These are phyloP conservation scores for Erodium texanum DNA, from an alignment of 441 rosid species.

Conservation along the genomic window DNA sequence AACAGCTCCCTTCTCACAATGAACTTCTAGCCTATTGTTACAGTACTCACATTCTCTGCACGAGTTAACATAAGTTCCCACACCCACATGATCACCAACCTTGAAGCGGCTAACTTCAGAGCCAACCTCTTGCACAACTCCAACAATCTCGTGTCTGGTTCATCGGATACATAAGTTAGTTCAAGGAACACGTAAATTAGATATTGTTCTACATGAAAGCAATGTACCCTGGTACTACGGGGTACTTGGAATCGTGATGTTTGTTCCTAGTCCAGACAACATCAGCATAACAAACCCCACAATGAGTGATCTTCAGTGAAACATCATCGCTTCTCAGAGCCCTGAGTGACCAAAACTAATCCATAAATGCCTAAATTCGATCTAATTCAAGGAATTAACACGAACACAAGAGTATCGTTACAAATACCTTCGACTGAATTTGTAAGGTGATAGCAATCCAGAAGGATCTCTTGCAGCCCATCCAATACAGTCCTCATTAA, in stretches of 20 bases:
- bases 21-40: constrained; percentile 39
- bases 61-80: constrained; percentile 78
- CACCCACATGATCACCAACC: constrained; percentile 76
- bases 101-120: constrained; percentile 51
- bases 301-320: constrained; percentile 69
- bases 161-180: not conserved
- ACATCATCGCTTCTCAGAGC: constrained; percentile 50
- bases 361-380: not conserved
- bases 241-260: constrained; percentile 53
- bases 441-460: constrained; percentile 62
- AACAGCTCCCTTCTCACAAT: constrained; percentile 47
- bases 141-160: constrained; percentile 76
- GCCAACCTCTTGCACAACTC: constrained; percentile 68
- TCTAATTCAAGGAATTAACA: not conserved
- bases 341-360: constrained; percentile 30
- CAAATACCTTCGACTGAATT: constrained; percentile 57
- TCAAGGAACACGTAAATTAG: not conserved
- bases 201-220: not conserved
- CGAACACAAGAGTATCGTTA: not conserved
- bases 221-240: constrained; percentile 81
- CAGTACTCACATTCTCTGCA: constrained; percentile 72
- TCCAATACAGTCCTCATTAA: constrained; percentile 38
- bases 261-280: constrained; percentile 58
- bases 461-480: constrained; percentile 85
- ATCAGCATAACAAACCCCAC: constrained; percentile 90